These are phyloP conservation scores for Cinchona pubescens DNA, from an alignment of 257 asterid genomes.

Conservation along the genomic window DNA sequence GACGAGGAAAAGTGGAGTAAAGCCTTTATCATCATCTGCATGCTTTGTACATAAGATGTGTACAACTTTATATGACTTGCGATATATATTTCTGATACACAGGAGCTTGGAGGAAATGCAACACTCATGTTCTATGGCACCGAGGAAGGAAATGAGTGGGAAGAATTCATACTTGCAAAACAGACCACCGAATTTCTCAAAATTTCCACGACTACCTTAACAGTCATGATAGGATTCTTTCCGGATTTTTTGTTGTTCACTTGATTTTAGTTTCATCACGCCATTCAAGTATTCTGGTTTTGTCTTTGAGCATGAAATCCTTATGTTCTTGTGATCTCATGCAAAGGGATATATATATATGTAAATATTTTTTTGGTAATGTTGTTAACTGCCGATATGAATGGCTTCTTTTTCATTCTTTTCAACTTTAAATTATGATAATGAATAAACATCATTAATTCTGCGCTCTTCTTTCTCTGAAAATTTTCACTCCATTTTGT, in stretches of 20 bases:
- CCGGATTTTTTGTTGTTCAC: neutral
- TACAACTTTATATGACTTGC: too few relatives aligned
- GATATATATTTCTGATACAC: too few relatives aligned
- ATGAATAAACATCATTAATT: too few relatives aligned
- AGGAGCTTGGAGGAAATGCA: conserved; percentile 91
- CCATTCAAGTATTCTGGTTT: neutral
- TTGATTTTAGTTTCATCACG: neutral
- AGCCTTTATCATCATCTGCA: neutral
- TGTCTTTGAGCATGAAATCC: neutral
- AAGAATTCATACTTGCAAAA: conserved; percentile 64
- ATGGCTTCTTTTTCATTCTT: neutral
- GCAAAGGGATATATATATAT: too few relatives aligned
- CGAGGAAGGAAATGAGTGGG: conserved; percentile 89
- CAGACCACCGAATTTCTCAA: conserved; percentile 68
- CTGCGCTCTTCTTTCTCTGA: too few relatives aligned
- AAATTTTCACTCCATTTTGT: too few relatives aligned
- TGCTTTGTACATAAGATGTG: neutral
- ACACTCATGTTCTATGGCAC: conserved; percentile 88
- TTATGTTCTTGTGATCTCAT: neutral
- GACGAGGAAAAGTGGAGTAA: too few relatives aligned
- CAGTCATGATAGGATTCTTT: too few relatives aligned
- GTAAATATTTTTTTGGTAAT: neutral
- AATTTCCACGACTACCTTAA: too few relatives aligned
- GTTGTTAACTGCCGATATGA: neutral
- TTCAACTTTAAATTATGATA: neutral